A percentile compares a stretch with the other conserved stretches of the same genome.
phyloP scores from a whole-genome alignment of 176 grass and related monocot genomes.

The Stipa capillata region DNA sequence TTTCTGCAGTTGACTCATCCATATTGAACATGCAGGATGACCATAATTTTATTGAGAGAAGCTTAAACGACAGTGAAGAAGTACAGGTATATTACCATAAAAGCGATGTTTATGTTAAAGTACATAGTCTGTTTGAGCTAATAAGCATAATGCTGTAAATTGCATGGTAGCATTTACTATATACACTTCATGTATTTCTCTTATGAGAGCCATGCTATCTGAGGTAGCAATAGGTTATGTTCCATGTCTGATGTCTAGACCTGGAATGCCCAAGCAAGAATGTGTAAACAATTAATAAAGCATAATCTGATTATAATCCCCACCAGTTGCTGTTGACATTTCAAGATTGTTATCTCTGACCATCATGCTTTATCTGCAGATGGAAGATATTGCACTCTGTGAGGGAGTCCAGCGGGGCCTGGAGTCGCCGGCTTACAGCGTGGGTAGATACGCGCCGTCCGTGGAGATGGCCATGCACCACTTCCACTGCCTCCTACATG shows the following conservation, averaged over 20 bases:
- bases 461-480: constrained; percentile 99
- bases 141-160: background rate
- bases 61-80: constrained; percentile 81
- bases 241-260: background rate
- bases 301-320: background rate
- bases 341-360: background rate
- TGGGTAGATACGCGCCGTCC: constrained; percentile 59
- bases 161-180: background rate
- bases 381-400: constrained; percentile 85
- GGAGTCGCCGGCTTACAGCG: constrained; percentile 61
- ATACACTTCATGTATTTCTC: background rate
- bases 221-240: background rate
- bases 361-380: constrained; percentile 26
- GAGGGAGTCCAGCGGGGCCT: constrained; percentile 84
- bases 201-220: background rate
- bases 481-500: constrained; percentile 70
- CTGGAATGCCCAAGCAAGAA: too few species aligned
- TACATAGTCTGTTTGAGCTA: background rate
- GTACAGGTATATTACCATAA: constrained; percentile 55
- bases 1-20: background rate
- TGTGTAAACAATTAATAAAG: too few species aligned
- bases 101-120: background rate
- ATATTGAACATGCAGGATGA: constrained; percentile 46
- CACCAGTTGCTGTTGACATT: background rate
- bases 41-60: constrained; percentile 57